Evolutionary conservation across 495 filamentous ascomycete species (phyloP).

Genomic region (Ramalina intermedia): DNA sequence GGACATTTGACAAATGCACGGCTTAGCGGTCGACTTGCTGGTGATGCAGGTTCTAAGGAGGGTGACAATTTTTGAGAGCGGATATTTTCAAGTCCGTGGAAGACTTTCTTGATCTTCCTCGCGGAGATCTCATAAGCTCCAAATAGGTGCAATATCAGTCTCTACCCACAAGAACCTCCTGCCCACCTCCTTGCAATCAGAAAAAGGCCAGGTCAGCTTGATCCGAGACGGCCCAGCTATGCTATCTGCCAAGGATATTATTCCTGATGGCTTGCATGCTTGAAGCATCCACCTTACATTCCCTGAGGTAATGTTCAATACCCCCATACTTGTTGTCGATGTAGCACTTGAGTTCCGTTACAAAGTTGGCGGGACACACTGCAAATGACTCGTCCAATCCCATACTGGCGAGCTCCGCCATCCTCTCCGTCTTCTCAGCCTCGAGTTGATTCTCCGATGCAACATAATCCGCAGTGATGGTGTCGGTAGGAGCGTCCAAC

Average conservation of each 20-base stretch:
- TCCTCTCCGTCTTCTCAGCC: slow-evolving; percentile 42
- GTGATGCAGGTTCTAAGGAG: no score
- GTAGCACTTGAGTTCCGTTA: slow-evolving; percentile 31
- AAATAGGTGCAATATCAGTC: no score
- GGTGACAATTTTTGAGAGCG: no score
- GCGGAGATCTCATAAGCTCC: no score
- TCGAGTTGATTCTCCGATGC: slow-evolving; percentile 45
- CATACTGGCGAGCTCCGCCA: slow-evolving; percentile 52
- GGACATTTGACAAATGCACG: no score
- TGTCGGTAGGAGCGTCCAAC: slow-evolving; percentile 36
- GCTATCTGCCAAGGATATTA: background rate
- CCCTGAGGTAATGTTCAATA: slow-evolving; percentile 43
- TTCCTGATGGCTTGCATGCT: slow-evolving; percentile 23
- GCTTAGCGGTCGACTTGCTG: no score
- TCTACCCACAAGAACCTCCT: no score
- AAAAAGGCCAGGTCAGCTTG: no score
- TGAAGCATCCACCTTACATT: slow-evolving; percentile 36
- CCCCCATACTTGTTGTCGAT: slow-evolving; percentile 45
- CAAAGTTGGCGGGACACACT: slow-evolving; percentile 42
- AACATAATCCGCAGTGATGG: slow-evolving; percentile 53
- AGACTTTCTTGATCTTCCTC: no score
- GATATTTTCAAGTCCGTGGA: no score
- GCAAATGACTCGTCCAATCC: slow-evolving; percentile 58
- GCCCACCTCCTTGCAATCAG: no score
- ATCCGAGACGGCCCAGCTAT: no score